Conservation (phyloP, 306 rosid genomes). For the Albizia julibrissin region DNA sequence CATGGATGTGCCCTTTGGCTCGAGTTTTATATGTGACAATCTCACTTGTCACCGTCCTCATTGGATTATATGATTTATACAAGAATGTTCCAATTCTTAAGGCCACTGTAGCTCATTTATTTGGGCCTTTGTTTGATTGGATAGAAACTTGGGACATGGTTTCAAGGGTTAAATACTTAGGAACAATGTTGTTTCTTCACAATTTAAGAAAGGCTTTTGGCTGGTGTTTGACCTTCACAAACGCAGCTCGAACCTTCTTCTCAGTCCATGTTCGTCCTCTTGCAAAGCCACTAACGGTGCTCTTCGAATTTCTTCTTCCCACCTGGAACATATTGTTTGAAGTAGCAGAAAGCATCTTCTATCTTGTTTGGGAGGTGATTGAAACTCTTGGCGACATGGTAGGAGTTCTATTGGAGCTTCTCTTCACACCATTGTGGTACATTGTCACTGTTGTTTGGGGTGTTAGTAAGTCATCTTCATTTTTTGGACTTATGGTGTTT, state of each 20-base stretch:
- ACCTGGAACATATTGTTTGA: constrained; percentile 49
- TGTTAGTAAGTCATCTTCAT: constrained; percentile 61
- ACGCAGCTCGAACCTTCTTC: constrained; percentile 59
- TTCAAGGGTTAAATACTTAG: constrained; percentile 88
- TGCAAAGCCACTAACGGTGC: constrained; percentile 49
- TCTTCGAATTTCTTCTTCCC: constrained; percentile 75
- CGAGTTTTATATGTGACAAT: constrained; percentile 76
- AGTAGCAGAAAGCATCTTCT: constrained; percentile 53
- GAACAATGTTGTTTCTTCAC: constrained; percentile 95
- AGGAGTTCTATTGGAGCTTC: constrained; percentile 59
- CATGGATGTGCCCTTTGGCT: constrained; percentile 98
- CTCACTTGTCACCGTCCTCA: constrained; percentile 83
- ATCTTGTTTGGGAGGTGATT: constrained; percentile 56
- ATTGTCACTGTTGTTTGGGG: constrained; percentile 53
- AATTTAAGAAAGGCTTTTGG: constrained; percentile 77
- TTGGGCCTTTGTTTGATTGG: constrained; percentile 96
- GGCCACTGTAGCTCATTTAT: constrained; percentile 83
- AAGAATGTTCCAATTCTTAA: constrained; percentile 96
- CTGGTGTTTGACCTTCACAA: constrained; percentile 72
- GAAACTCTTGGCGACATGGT: constrained; percentile 53
- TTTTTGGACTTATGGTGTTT: constrained; percentile 23
- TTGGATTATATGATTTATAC: constrained; percentile 93
- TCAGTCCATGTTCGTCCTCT: constrained; percentile 77
- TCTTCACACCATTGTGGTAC: constrained; percentile 73
- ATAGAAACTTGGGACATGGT: constrained; percentile 97